A percentile compares a stretch with the other conserved stretches of the same genome.
Evolutionary conservation across 768 basidiomycete genomes (phyloP).

Genomic region (Phanerochaete carnosa): DNA sequence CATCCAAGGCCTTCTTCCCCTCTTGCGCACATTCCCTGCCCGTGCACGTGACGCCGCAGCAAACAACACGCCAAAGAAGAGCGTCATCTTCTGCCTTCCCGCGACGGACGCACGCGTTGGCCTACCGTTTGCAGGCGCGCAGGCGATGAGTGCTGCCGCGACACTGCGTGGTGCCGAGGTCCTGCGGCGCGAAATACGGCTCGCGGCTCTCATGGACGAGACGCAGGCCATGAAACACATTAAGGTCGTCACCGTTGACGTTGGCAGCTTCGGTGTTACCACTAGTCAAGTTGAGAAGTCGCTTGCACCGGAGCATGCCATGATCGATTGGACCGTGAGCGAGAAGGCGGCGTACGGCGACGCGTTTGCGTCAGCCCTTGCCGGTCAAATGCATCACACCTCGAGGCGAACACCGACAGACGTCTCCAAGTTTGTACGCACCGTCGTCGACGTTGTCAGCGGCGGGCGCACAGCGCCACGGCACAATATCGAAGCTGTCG

Average conservation of each 20-base stretch:
- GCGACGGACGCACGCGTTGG: slow-evolving; percentile 71
- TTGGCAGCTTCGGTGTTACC: slow-evolving; percentile 49
- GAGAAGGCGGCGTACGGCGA: slow-evolving; percentile 72
- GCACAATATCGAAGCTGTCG: slow-evolving; percentile 41
- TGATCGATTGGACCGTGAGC: slow-evolving; percentile 71
- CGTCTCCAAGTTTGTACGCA: slow-evolving; percentile 54
- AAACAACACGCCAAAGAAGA: slow-evolving; percentile 35
- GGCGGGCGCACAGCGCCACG: slow-evolving; percentile 44
- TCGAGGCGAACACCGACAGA: slow-evolving; percentile 53
- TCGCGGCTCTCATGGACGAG: slow-evolving; percentile 43
- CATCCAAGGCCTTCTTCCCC: slow-evolving; percentile 72
- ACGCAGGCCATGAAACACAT: slow-evolving; percentile 59
- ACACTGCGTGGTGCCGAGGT: slow-evolving; percentile 71
- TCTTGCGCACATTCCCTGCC: slow-evolving; percentile 66
- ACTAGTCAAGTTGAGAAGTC: background rate
- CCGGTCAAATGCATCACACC: slow-evolving; percentile 37
- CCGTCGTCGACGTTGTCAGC: slow-evolving; percentile 56
- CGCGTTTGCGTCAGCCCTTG: slow-evolving; percentile 54
- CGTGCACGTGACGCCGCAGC: slow-evolving; percentile 49
- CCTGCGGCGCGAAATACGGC: slow-evolving; percentile 66
- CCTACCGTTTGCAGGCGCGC: slow-evolving; percentile 60
- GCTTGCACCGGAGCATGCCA: slow-evolving; percentile 32
- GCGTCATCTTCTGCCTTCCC: slow-evolving; percentile 73
- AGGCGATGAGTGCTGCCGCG: slow-evolving; percentile 74
- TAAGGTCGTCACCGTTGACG: slow-evolving; percentile 69